phyloP scores from a whole-genome alignment of 805 yeast species.

The Ogataea haglerorum region DNA sequence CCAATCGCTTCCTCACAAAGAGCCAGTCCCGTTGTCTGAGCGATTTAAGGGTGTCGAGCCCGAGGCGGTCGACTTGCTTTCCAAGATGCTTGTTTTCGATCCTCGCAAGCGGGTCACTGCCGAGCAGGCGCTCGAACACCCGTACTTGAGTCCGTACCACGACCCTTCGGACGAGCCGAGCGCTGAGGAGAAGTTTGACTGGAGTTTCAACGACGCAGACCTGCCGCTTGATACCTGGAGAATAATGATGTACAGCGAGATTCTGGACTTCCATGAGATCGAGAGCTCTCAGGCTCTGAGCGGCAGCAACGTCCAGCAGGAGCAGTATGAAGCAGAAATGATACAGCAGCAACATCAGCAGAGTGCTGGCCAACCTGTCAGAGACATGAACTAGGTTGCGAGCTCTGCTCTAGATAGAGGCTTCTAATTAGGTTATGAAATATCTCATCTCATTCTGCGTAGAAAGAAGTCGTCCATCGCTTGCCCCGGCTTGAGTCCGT shows the following conservation, averaged over 20 bases:
- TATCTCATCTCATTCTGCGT: constrained; percentile 15
- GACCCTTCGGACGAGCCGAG: constrained; percentile 97
- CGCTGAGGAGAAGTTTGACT: constrained; percentile 89
- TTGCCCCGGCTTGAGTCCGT: constrained; percentile 12
- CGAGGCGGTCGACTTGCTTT: constrained; percentile 82
- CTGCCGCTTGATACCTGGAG: constrained; percentile 98
- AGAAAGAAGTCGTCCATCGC: constrained; percentile 22
- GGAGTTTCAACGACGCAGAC: constrained; percentile 98
- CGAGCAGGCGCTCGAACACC: constrained; percentile 83
- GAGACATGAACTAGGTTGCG: constrained; percentile 4
- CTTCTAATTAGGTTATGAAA: background rate
- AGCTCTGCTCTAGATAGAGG: constrained; percentile 1
- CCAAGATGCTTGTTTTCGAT: constrained; percentile 90
- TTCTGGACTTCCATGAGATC: constrained; percentile 91
- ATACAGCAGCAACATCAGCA: constrained; percentile 26
- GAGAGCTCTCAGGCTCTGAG: constrained; percentile 40
- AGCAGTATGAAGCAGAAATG: constrained; percentile 24
- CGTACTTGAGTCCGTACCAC: constrained; percentile 91
- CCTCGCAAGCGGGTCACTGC: constrained; percentile 94
- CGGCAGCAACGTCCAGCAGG: constrained; percentile 14
- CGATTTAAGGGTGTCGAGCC: constrained; percentile 78
- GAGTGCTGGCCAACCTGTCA: constrained; percentile 7
- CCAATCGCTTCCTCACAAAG: constrained; percentile 86
- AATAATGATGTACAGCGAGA: constrained; percentile 98
- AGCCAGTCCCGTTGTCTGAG: constrained; percentile 83